These are phyloP conservation scores for Gentiana straminea DNA, from an alignment of 257 asterid species.

Conservation along the genomic window DNA sequence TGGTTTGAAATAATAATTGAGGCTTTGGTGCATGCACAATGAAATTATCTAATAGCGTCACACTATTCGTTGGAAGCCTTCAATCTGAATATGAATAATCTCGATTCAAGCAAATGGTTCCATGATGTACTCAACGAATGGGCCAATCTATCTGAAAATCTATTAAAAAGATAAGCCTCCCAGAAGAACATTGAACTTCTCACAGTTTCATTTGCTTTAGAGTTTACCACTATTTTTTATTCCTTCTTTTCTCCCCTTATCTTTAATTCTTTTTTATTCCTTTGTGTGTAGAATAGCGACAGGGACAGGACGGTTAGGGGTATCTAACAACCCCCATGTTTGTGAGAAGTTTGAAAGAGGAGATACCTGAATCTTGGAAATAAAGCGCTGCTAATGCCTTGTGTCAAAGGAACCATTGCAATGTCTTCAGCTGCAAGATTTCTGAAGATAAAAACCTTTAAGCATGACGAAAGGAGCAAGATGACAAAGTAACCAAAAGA, in stretches of 20 bases:
- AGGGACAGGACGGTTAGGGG: not conserved
- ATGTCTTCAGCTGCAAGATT: constrained; percentile 35
- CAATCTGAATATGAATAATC: no score
- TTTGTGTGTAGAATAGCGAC: no score
- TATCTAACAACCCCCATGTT: not conserved
- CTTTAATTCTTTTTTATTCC: not conserved
- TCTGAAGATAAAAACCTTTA: constrained; percentile 20
- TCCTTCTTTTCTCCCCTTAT: not conserved
- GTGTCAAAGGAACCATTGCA: constrained; percentile 36
- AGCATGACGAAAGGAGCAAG: not conserved
- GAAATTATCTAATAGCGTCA: no score
- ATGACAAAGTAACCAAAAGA: not conserved
- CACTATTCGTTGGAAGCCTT: no score
- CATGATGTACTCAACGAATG: not conserved
- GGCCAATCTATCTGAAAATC: not conserved
- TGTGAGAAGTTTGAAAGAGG: not conserved
- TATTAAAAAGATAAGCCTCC: no score
- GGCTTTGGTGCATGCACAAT: not conserved
- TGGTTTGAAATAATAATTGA: not conserved
- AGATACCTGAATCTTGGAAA: constrained; percentile 80
- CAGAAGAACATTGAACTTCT: no score
- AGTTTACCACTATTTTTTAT: no score
- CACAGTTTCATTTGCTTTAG: no score
- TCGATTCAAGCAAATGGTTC: not conserved
- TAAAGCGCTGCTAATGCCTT: constrained; percentile 64